A percentile compares a stretch with the other conserved stretches of the same genome.
Evolutionary conservation across 208 protist species (phyloP).

Genomic region (Phytomonas francai): DNA sequence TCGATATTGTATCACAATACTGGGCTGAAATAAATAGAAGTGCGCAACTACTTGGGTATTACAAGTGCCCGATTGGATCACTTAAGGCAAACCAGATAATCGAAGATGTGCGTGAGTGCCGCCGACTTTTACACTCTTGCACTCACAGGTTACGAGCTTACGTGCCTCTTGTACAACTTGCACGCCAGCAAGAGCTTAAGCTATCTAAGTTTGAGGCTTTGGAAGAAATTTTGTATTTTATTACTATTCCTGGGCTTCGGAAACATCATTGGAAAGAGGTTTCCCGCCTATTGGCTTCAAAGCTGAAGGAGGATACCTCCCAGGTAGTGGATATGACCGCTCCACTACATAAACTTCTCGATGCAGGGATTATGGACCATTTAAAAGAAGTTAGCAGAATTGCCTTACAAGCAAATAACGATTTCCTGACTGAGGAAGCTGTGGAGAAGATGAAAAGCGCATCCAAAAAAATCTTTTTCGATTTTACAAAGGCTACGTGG

Average conservation of each 20-base stretch:
- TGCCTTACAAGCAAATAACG: constrained; percentile 51
- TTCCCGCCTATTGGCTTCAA: constrained; percentile 37
- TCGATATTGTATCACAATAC: constrained; percentile 83
- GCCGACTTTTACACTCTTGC: constrained; percentile 62
- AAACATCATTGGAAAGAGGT: constrained; percentile 89
- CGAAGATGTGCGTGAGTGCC: constrained; percentile 67
- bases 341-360: constrained; percentile 53
- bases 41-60: constrained; percentile 59
- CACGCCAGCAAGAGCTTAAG: constrained; percentile 70
- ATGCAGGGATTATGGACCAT: constrained; percentile 51
- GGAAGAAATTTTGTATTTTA: constrained; percentile 48
- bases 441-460: constrained; percentile 85
- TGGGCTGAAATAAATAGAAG: constrained; percentile 59
- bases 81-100: constrained; percentile 56
- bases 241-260: constrained; percentile 70
- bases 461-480: constrained; percentile 71
- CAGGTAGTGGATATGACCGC: constrained; percentile 41
- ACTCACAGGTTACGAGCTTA: constrained; percentile 63
- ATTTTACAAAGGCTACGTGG: constrained; percentile 13
- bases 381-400: constrained; percentile 51
- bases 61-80: constrained; percentile 46
- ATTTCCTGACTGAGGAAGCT: constrained; percentile 64
- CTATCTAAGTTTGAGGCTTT: constrained; percentile 73
- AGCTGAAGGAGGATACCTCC: constrained; percentile 39
- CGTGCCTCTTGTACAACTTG: constrained; percentile 57